Conservation (phyloP, 192 early-diverging fungal genomes). For the Coemansia biformis region DNA sequence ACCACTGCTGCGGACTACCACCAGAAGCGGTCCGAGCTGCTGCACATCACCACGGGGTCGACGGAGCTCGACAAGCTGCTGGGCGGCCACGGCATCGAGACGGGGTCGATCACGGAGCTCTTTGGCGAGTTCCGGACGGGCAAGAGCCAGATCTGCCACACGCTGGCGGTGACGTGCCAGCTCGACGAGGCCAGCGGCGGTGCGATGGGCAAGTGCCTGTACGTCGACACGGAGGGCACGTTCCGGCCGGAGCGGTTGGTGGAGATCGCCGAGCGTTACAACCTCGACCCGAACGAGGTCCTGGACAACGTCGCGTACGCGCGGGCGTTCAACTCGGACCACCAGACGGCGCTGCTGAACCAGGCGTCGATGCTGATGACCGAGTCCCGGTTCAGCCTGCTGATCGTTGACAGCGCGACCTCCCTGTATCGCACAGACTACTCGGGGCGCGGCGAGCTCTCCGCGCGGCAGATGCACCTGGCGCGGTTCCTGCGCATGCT, state of each 20-base stretch:
- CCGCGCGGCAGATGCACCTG: constrained; percentile 91
- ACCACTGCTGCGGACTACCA: constrained; percentile 91
- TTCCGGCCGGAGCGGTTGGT: constrained; percentile 89
- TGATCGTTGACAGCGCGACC: constrained; percentile 91
- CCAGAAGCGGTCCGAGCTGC: constrained; percentile 68
- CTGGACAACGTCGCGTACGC: constrained; percentile 94
- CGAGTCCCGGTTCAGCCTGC: constrained; percentile 72
- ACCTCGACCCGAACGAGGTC: constrained; percentile 75
- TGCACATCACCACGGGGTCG: constrained; percentile 85
- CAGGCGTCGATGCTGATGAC: constrained; percentile 90
- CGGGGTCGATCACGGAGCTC: constrained; percentile 92
- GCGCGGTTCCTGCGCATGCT: constrained; percentile 84
- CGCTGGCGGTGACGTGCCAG: constrained; percentile 93
- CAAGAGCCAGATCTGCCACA: constrained; percentile 96
- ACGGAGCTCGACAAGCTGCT: constrained; percentile 87
- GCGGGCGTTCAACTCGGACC: constrained; percentile 92
- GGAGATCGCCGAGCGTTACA: constrained; percentile 78
- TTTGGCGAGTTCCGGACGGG: constrained; percentile 99
- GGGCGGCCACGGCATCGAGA: constrained; percentile 89
- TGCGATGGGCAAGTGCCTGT: constrained; percentile 90
- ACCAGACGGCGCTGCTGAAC: constrained; percentile 78
- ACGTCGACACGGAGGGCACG: constrained; percentile 96
- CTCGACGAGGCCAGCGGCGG: constrained; percentile 85
- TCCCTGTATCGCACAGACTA: constrained; percentile 96
- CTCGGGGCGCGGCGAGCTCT: constrained; percentile 89